Percentiles rank a stretch among this genome's conserved stretches.
Evolutionary conservation across 2,329 filamentous ascomycete genomes (phyloP).

Genomic region (Cyphellophora europaea): DNA sequence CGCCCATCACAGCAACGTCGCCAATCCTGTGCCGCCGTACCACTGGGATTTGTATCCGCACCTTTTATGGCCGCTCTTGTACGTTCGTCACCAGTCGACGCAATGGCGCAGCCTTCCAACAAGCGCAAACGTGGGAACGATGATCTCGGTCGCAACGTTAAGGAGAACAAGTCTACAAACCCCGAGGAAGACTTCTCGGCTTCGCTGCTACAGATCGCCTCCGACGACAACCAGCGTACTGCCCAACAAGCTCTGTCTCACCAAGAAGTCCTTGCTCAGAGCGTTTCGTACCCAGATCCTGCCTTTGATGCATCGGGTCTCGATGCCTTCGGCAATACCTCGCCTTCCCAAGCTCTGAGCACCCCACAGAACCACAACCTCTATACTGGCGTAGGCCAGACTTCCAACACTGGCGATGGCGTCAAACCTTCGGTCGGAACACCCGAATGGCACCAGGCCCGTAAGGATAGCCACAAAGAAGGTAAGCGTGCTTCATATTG

Average conservation of each 20-base stretch:
- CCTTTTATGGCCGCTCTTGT: not conserved
- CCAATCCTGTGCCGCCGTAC: not conserved
- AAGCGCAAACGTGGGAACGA: slow-evolving; percentile 19
- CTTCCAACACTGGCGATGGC: slow-evolving; percentile 42
- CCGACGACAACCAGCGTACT: slow-evolving; percentile 32
- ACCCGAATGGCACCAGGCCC: slow-evolving; percentile 94
- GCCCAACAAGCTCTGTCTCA: slow-evolving; percentile 37
- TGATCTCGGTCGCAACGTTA: slow-evolving; percentile 12
- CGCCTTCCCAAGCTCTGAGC: too few relatives aligned
- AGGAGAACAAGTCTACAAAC: slow-evolving; percentile 14
- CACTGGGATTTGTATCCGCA: too few relatives aligned
- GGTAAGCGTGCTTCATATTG: slow-evolving; percentile 47
- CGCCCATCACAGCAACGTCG: slow-evolving; percentile 1
- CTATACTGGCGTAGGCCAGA: too few relatives aligned
- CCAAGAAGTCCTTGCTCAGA: slow-evolving; percentile 32
- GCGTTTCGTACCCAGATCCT: slow-evolving; percentile 35
- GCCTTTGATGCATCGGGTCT: not conserved
- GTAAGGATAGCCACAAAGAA: slow-evolving; percentile 98
- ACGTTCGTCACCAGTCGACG: slow-evolving; percentile 2
- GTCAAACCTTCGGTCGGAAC: slow-evolving; percentile 86
- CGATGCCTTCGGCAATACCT: slow-evolving; percentile 23
- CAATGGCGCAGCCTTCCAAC: slow-evolving; percentile 7
- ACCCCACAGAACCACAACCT: too few relatives aligned
- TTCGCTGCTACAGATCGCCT: not conserved
- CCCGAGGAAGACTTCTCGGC: not conserved